A percentile compares a stretch with the other conserved stretches of the same genome.
Evolutionary conservation across 495 filamentous ascomycete species (phyloP).

Genomic region (Hyaloscypha hepaticicola): DNA sequence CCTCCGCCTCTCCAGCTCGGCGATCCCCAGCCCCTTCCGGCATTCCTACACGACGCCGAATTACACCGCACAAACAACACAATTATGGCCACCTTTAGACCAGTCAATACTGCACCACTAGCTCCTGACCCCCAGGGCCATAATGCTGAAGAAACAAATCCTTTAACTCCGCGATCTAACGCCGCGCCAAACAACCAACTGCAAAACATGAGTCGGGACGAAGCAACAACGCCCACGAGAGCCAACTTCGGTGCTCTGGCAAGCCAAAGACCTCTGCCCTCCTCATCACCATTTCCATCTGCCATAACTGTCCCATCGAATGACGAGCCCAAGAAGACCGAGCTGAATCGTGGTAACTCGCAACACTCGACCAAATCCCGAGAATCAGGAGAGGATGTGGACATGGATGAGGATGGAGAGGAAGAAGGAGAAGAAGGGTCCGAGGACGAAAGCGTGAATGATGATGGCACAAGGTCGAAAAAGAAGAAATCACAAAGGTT

Average conservation of each 20-base stretch:
- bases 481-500: slow-evolving; percentile 98
- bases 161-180: slow-evolving; percentile 55
- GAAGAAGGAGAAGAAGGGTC: slow-evolving; percentile 68
- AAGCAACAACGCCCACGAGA: slow-evolving; percentile 61
- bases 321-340: slow-evolving; percentile 38
- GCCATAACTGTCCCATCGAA: slow-evolving; percentile 47
- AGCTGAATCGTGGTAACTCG: slow-evolving; percentile 54
- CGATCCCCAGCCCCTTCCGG: slow-evolving; percentile 23
- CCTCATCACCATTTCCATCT: slow-evolving; percentile 52
- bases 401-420: slow-evolving; percentile 68
- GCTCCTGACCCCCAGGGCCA: slow-evolving; percentile 39
- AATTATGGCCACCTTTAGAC: slow-evolving; percentile 57
- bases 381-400: slow-evolving; percentile 73
- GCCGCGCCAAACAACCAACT: slow-evolving; percentile 44
- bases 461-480: slow-evolving; percentile 60
- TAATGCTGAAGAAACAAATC: slow-evolving; percentile 55
- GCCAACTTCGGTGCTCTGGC: slow-evolving; percentile 55
- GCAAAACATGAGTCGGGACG: slow-evolving; percentile 39
- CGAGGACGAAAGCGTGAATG: slow-evolving; percentile 71
- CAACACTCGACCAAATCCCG: slow-evolving; percentile 62
- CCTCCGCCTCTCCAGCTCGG: slow-evolving; percentile 12
- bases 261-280: slow-evolving; percentile 59
- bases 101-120: slow-evolving; percentile 73
- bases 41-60: slow-evolving; percentile 2
- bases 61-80: neutral